Conservation (phyloP, 352 stramenopile species). For the Globisporangium radiosum region DNA sequence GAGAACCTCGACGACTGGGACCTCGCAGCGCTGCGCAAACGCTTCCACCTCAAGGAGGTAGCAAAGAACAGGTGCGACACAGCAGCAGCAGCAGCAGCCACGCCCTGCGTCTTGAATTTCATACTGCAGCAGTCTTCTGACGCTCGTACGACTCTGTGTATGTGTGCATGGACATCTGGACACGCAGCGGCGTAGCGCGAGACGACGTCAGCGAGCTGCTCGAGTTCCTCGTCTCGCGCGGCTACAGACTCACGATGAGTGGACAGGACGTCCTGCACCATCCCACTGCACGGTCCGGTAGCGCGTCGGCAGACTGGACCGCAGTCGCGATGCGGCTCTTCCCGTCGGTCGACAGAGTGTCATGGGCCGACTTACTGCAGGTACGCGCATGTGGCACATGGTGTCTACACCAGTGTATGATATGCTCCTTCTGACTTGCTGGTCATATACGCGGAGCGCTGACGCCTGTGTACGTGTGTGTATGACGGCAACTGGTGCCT, state of each 20-base stretch:
- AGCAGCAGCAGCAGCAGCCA: not conserved
- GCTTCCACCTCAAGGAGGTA: constrained; percentile 41
- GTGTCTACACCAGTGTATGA: too few species aligned
- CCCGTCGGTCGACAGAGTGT: constrained; percentile 3
- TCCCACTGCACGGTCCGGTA: not conserved
- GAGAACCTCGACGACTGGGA: constrained; percentile 45
- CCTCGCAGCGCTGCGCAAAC: constrained; percentile 34
- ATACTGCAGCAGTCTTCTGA: not conserved
- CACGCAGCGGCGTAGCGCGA: constrained; percentile 7
- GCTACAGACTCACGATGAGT: constrained; percentile 4
- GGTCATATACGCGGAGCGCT: not conserved
- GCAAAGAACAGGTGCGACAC: constrained; percentile 26
- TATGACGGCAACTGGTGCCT: not conserved
- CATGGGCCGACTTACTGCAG: constrained; percentile 12
- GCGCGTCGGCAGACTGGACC: not conserved
- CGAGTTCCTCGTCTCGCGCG: constrained; percentile 2
- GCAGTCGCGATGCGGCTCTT: constrained; percentile 7
- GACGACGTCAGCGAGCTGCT: constrained; percentile 2
- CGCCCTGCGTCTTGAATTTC: not conserved
- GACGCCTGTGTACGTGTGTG: not conserved
- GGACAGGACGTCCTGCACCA: not conserved
- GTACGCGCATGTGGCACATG: not conserved
- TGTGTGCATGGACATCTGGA: not conserved
- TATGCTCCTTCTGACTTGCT: not conserved
- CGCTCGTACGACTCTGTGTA: too few species aligned